phyloP scores from a whole-genome alignment of 2,329 filamentous ascomycete species.

The Neofusicoccum umdonicola region DNA sequence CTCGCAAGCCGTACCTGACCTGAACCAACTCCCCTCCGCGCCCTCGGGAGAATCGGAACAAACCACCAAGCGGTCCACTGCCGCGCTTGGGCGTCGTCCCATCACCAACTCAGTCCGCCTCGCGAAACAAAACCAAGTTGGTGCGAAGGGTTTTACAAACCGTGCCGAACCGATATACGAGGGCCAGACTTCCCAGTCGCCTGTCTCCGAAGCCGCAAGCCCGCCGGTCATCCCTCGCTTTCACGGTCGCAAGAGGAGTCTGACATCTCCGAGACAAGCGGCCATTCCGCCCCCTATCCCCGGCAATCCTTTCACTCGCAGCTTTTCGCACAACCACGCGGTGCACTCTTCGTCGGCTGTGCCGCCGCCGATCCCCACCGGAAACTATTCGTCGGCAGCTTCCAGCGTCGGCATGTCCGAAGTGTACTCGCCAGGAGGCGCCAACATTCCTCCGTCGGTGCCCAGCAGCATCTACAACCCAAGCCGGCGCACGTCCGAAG shows the following conservation, averaged over 20 bases:
- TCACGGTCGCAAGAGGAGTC: constrained; percentile 20
- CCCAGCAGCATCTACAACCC: constrained; percentile 47
- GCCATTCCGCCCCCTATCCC: constrained; percentile 34
- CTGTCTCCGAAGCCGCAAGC: constrained; percentile 52
- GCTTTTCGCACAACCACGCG: constrained; percentile 61
- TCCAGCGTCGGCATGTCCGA: constrained; percentile 11
- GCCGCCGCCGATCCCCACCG: constrained; percentile 4
- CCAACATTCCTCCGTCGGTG: constrained; percentile 57
- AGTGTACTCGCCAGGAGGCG: neutral
- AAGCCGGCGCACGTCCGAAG: constrained; percentile 45
- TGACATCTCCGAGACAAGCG: constrained; percentile 19
- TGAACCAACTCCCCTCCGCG: constrained; percentile 53
- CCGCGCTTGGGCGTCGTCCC: constrained; percentile 52
- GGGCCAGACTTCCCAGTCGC: constrained; percentile 38
- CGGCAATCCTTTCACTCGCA: constrained; percentile 64
- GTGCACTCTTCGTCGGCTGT: constrained; percentile 40
- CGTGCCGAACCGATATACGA: constrained; percentile 32
- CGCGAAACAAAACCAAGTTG: constrained; percentile 65
- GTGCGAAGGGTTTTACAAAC: constrained; percentile 27
- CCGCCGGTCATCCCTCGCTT: constrained; percentile 72
- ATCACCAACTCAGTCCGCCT: constrained; percentile 89
- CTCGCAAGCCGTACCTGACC: constrained; percentile 73
- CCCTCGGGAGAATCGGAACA: constrained; percentile 29
- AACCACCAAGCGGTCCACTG: constrained; percentile 29
- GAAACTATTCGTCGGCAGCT: neutral